Percentiles rank a stretch among this genome's conserved stretches.
These are phyloP conservation scores for Orobanche coerulescens DNA, from an alignment of 257 asterid species.

Conservation along the genomic window DNA sequence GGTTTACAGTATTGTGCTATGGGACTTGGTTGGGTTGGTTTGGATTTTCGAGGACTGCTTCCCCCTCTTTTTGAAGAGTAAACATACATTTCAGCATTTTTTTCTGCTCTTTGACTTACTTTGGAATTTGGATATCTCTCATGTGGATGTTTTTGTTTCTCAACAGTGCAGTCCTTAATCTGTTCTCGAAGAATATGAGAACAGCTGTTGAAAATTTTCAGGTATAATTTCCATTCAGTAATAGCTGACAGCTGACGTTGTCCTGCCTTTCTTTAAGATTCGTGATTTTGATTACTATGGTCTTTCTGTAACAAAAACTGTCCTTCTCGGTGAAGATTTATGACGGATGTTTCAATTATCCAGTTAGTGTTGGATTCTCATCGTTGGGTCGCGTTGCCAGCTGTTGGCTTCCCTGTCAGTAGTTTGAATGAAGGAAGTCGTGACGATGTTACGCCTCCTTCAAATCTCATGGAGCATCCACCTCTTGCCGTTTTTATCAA, in stretches of 20 bases:
- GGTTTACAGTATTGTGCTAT: slow-evolving; percentile 65
- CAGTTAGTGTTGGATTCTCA: slow-evolving; percentile 76
- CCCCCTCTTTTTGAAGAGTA: slow-evolving; percentile 92
- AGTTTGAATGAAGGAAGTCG: slow-evolving; percentile 54
- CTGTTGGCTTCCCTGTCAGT: slow-evolving; percentile 75
- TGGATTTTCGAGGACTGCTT: slow-evolving; percentile 77
- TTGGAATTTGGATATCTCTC: slow-evolving; percentile 18
- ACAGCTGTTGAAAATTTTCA: slow-evolving; percentile 69
- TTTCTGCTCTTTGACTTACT: background rate
- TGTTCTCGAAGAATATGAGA: slow-evolving; percentile 61
- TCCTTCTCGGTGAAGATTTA: slow-evolving; percentile 15
- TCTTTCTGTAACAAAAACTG: background rate
- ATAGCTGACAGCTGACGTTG: background rate
- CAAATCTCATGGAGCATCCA: slow-evolving; percentile 88
- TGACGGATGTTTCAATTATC: slow-evolving; percentile 18
- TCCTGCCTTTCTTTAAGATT: background rate
- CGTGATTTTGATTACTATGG: background rate
- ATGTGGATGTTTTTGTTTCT: background rate
- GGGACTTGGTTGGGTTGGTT: slow-evolving; percentile 85
- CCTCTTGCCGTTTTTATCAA: slow-evolving; percentile 75
- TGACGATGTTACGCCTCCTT: slow-evolving; percentile 68
- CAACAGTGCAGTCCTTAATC: slow-evolving; percentile 67
- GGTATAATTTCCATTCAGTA: slow-evolving; percentile 31
- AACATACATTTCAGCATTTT: slow-evolving; percentile 1
- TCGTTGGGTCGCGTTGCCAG: slow-evolving; percentile 55